Evolutionary conservation across 352 stramenopile genomes (phyloP).

Genomic region (Pythium aristosporum): DNA sequence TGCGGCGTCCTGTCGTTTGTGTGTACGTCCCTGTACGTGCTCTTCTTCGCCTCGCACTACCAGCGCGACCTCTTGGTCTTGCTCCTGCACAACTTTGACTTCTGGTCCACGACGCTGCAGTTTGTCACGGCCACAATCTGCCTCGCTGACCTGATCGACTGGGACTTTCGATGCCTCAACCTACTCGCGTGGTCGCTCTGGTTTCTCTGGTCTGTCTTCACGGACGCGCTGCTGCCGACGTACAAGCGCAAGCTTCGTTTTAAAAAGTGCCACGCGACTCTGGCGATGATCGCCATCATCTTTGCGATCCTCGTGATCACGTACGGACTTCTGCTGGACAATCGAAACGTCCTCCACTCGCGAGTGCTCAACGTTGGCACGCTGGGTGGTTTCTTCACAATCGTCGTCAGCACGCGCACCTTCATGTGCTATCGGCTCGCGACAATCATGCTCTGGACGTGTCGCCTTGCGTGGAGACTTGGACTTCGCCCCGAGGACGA

Average conservation of each 20-base stretch:
- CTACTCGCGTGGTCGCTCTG: slow-evolving; percentile 15
- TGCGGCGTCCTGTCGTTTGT: slow-evolving; percentile 6
- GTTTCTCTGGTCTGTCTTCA: slow-evolving; percentile 21
- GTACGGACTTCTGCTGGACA: slow-evolving; percentile 12
- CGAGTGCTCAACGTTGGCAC: slow-evolving; percentile 16
- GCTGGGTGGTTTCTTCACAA: slow-evolving; percentile 16
- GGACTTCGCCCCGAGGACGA: slow-evolving; percentile 13
- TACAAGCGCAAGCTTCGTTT: slow-evolving; percentile 19
- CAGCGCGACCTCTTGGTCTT: slow-evolving; percentile 11
- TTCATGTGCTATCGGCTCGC: slow-evolving; percentile 23
- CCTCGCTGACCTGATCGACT: slow-evolving; percentile 20
- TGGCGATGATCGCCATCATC: slow-evolving; percentile 9
- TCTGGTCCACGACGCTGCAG: slow-evolving; percentile 23
- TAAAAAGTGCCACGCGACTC: slow-evolving; percentile 16
- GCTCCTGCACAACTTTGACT: slow-evolving; percentile 24
- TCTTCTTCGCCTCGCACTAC: slow-evolving; percentile 15
- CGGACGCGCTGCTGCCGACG: slow-evolving; percentile 18
- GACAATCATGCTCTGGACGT: slow-evolving; percentile 24
- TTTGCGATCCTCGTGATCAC: slow-evolving; percentile 11
- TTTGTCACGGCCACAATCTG: slow-evolving; percentile 20
- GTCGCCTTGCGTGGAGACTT: slow-evolving; percentile 14
- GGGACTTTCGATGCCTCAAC: slow-evolving; percentile 23
- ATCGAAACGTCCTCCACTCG: slow-evolving; percentile 9
- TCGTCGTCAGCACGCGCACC: slow-evolving; percentile 21
- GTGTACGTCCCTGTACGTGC: slow-evolving; percentile 4